phyloP scores from a whole-genome alignment of 768 basidiomycete species.

The Lentinula boryana region DNA sequence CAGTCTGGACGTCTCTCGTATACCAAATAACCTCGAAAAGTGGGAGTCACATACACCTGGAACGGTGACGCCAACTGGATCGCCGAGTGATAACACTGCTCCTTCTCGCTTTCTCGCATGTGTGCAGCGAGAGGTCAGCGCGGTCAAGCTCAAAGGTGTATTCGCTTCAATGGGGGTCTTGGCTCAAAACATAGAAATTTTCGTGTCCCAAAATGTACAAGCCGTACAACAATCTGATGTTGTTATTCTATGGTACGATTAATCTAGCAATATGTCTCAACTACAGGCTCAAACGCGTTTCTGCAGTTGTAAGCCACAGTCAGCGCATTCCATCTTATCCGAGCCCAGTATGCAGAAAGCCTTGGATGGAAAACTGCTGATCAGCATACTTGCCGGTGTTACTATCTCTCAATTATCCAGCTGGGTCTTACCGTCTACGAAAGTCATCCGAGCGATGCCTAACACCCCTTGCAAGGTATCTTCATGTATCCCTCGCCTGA shows the following conservation, averaged over 20 bases:
- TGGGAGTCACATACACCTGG: constrained; percentile 72
- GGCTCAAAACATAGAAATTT: constrained; percentile 65
- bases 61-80: constrained; percentile 61
- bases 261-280: neutral
- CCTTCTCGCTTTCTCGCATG: constrained; percentile 84
- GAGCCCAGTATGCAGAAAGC: constrained; percentile 78
- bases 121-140: constrained; percentile 76
- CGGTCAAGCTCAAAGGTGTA: constrained; percentile 51
- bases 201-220: constrained; percentile 61
- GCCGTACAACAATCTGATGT: constrained; percentile 78
- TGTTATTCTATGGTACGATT: constrained; percentile 78
- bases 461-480: constrained; percentile 92
- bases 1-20: constrained; percentile 54
- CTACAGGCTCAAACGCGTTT: neutral
- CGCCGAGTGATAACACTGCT: constrained; percentile 54
- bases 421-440: constrained; percentile 74
- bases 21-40: constrained; percentile 27
- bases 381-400: constrained; percentile 97
- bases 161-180: constrained; percentile 52
- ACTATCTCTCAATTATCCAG: constrained; percentile 74
- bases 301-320: constrained; percentile 87
- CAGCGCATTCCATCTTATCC: constrained; percentile 67
- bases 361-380: constrained; percentile 82
- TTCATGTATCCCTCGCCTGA: neutral
- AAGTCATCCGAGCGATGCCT: constrained; percentile 94